Base-by-base conservation (phyloP, 805 yeast genomes). In the Cyberlindnera bimundalis region DNA sequence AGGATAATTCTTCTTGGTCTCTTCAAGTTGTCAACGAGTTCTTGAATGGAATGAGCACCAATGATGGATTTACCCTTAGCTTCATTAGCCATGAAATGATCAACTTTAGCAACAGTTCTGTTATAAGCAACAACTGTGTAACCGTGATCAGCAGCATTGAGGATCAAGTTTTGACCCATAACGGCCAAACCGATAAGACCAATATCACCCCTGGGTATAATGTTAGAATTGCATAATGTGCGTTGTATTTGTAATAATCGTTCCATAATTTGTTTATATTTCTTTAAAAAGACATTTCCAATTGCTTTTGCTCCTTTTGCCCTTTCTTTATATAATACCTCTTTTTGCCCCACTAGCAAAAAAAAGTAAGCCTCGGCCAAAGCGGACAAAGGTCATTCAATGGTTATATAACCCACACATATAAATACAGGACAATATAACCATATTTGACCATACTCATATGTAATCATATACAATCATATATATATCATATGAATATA, bases 121-220 rank as follows among this genome's bases (percentile, higher is more conserved):
- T 91, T 91, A 84, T 78, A 93, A 48, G 97, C 97, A 62, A 88
- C 96, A 60, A 93, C 98, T 53, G 96, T 88, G 78, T 79, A 91
- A 45, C 97, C 97, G 74, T 91, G 95, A 78, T 91, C 99, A 57
- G 99, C 99, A 62, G 95, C 95, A 71, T 91, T 91, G 56, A 91
- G 78, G 67, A 91, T 88, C 78, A 91, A 76, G 80, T 91, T 91
- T 78, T 86, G 96, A 71, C 99, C 99, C 99, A 91, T 91, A 57
- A 91, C 99, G 84, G 99, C 99, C 79, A 91, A 79, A 67, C 99
- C 99, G 64, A 93, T 90, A 68, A 91, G 86, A 71, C 97, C 99
- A 69, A 91, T 81, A 82, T 91, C 99, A 77, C 91, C 93, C 66
- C 86, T 80, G 43, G 56, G 50, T 2, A 13, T 16, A 6, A 33